These are phyloP conservation scores for Epichloe sp. DNA, from an alignment of 2,329 filamentous ascomycete genomes.

Conservation along the genomic window DNA sequence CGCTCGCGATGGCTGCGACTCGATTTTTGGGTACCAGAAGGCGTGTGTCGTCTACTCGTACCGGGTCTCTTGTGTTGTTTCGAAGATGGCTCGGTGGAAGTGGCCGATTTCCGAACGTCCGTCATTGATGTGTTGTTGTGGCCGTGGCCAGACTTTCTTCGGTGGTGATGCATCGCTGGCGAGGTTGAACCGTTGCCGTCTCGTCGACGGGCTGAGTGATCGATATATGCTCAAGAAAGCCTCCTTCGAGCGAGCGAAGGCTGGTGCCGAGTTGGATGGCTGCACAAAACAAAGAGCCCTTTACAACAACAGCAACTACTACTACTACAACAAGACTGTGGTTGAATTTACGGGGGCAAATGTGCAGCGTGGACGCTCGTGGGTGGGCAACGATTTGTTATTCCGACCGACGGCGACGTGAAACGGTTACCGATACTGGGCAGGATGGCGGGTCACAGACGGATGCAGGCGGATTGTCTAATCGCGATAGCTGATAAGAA, in stretches of 20 bases:
- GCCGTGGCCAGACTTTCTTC: constrained; percentile 42
- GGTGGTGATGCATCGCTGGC: constrained; percentile 39
- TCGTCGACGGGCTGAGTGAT: constrained; percentile 1
- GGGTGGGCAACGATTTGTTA: too few relatives aligned
- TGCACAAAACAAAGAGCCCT: too few relatives aligned
- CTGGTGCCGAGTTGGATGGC: background rate
- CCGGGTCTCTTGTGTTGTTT: constrained; percentile 35
- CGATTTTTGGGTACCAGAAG: constrained; percentile 29
- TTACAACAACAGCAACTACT: too few relatives aligned
- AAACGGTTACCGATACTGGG: background rate
- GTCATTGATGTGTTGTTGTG: constrained; percentile 40
- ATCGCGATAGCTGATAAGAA: background rate
- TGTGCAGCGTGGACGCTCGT: too few relatives aligned
- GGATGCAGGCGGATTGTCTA: background rate
- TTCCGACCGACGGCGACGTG: too few relatives aligned
- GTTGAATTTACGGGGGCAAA: background rate
- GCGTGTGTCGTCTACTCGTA: constrained; percentile 31
- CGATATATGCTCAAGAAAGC: constrained; percentile 3
- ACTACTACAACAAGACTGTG: background rate
- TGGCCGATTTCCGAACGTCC: constrained; percentile 39
- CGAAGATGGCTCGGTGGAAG: constrained; percentile 27
- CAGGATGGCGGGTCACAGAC: background rate
- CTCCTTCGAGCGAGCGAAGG: background rate
- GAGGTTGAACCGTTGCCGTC: constrained; percentile 1
- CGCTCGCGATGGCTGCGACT: constrained; percentile 37